Conservation (phyloP, 257 asterid genomes). For the Rhazya stricta region DNA sequence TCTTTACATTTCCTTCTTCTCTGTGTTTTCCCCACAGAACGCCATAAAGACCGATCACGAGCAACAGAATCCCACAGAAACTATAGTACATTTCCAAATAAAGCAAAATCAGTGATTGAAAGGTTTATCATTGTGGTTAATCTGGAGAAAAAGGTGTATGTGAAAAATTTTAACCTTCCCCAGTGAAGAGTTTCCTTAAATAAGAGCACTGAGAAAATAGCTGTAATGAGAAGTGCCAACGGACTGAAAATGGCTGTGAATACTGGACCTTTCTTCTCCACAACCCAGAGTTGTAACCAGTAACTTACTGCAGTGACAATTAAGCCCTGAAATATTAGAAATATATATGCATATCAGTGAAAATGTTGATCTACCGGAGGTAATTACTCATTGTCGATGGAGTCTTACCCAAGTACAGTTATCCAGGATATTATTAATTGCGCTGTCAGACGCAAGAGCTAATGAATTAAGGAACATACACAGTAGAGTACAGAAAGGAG, state of each 20-base stretch:
- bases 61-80: constrained; percentile 34
- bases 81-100: constrained; percentile 13
- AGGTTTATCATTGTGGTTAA: not conserved
- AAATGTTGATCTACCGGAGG: too few relatives aligned
- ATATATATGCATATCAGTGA: too few relatives aligned
- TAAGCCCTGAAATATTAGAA: constrained; percentile 52
- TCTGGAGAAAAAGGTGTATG: not conserved
- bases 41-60: constrained; percentile 34
- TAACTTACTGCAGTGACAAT: constrained; percentile 40
- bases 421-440: too few relatives aligned
- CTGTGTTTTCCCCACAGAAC: constrained; percentile 38
- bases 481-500: constrained; percentile 40
- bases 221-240: constrained; percentile 41
- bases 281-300: constrained; percentile 48
- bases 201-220: constrained; percentile 41
- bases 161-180: constrained; percentile 42
- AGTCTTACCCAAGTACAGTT: too few relatives aligned
- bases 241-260: constrained; percentile 46
- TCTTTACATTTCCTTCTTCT: constrained; percentile 13
- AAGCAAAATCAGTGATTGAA: not conserved
- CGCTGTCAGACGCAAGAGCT: too few relatives aligned
- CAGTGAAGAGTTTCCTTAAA: constrained; percentile 51
- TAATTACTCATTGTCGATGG: too few relatives aligned
- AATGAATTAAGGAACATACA: constrained; percentile 28
- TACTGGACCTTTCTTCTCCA: constrained; percentile 57